Conservation (phyloP, 2,329 filamentous ascomycete species). For the Parafenestella ontariensis region DNA sequence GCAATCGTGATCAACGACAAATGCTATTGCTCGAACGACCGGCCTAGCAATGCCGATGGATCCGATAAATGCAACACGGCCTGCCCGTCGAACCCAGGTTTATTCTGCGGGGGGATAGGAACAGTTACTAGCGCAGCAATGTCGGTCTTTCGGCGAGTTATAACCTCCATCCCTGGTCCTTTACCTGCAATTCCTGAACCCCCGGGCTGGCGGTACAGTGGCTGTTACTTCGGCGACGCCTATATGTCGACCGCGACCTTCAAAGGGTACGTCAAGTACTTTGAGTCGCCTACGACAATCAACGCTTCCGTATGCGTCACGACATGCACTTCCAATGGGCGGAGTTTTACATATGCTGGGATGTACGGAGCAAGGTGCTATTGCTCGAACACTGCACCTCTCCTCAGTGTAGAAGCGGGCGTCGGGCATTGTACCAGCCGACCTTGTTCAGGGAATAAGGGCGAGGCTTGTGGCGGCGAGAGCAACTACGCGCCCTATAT, state of each 20-base stretch:
- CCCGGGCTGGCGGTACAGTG: constrained; percentile 4
- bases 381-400: constrained; percentile 3
- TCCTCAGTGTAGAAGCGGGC: not conserved
- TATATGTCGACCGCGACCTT: not conserved
- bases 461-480: constrained; percentile 5
- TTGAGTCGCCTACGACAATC: not conserved
- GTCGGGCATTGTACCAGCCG: constrained; percentile 1
- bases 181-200: constrained; percentile 1
- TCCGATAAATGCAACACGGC: constrained; percentile 1
- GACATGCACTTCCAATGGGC: not conserved
- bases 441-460: not conserved
- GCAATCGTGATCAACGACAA: not conserved
- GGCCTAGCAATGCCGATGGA: not conserved
- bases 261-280: not conserved
- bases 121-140: not conserved
- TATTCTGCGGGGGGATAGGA: constrained; percentile 4
- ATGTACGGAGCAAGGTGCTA: constrained; percentile 2
- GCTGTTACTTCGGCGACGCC: constrained; percentile 4
- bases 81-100: not conserved
- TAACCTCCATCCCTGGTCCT: not conserved
- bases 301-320: not conserved
- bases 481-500: constrained; percentile 5
- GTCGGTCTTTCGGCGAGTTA: constrained; percentile 1
- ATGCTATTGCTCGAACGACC: constrained; percentile 9
- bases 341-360: not conserved